Evolutionary conservation across 1,284 basidiomycete species (phyloP).

Genomic region (Takashimella koratensis): DNA sequence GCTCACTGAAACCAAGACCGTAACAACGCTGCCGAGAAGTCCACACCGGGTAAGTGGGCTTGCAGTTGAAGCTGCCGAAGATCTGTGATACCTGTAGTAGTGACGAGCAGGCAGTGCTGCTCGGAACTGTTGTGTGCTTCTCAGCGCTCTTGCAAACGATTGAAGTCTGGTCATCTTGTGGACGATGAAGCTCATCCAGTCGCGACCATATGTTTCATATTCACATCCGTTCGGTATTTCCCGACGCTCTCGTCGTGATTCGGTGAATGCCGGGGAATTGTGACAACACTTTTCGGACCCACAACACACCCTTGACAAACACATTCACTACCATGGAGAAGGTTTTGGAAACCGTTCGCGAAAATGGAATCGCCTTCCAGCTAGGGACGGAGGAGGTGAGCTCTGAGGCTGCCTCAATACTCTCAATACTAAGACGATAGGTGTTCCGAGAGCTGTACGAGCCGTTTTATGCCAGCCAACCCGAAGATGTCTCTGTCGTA

Average conservation of each 20-base stretch:
- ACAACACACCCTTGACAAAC: no score
- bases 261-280: no score
- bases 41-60: no score
- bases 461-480: constrained; percentile 1
- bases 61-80: no score
- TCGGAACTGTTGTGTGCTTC: neutral
- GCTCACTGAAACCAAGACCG: neutral
- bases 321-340: constrained; percentile 1
- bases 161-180: neutral
- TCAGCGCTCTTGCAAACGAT: neutral
- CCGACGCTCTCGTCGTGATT: no score
- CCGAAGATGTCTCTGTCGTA: neutral
- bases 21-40: neutral
- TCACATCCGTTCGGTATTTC: no score
- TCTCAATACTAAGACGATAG: neutral
- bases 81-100: no score
- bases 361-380: constrained; percentile 5
- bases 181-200: no score
- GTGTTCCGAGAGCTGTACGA: constrained; percentile 4
- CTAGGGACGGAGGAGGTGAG: constrained; percentile 6
- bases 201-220: no score
- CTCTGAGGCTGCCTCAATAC: neutral
- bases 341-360: neutral
- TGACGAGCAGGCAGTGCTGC: neutral
- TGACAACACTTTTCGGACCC: no score